These are phyloP conservation scores for Fusarium oxysporum DNA, from an alignment of 2,329 filamentous ascomycete species.

Conservation along the genomic window DNA sequence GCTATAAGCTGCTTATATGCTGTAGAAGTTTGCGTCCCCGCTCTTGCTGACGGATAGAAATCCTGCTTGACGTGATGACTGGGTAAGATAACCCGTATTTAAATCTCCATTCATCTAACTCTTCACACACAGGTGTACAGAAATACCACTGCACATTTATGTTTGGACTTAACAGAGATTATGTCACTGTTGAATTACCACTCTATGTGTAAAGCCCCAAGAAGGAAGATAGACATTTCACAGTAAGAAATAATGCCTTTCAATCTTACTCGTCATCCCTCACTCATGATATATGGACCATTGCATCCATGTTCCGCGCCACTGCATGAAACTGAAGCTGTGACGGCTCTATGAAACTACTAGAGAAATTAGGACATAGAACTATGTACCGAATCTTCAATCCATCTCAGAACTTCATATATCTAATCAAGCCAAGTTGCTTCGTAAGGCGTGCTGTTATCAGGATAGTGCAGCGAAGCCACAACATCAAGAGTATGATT, in stretches of 20 bases:
- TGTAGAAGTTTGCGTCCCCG: not conserved
- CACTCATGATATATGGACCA: not conserved
- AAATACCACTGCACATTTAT: not conserved
- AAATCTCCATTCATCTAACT: accelerated
- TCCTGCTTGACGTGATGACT: not conserved
- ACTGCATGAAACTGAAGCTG: not conserved
- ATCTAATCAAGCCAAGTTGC: conserved; percentile 5
- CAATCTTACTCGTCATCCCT: not conserved
- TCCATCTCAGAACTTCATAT: not conserved
- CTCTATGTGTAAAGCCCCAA: not conserved
- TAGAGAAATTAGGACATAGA: not conserved
- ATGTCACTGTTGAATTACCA: not conserved
- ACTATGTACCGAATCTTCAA: no score
- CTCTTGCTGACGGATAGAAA: not conserved
- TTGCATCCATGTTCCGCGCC: not conserved
- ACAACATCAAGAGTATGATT: not conserved
- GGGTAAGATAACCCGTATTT: accelerated
- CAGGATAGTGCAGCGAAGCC: conserved; percentile 1
- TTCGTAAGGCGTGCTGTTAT: conserved; percentile 2
- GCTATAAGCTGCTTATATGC: not conserved
- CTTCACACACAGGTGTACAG: accelerated
- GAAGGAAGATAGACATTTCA: not conserved
- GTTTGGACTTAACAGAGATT: not conserved
- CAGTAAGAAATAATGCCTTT: not conserved
- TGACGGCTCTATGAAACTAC: not conserved